phyloP scores from a whole-genome alignment of 2,329 filamentous ascomycete genomes.

The Plenodomus biglobosus region DNA sequence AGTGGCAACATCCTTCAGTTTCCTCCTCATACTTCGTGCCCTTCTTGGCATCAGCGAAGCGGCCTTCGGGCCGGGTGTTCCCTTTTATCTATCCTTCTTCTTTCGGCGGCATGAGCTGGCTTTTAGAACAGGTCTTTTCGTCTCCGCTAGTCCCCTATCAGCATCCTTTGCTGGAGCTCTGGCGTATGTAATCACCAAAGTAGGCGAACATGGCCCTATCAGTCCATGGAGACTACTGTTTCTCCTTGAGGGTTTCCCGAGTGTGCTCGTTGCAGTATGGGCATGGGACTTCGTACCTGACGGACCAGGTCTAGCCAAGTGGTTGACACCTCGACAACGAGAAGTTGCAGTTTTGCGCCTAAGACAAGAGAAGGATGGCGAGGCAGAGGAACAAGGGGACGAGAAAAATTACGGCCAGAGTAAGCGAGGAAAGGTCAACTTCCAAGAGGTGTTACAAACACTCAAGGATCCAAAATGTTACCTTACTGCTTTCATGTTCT shows the following conservation, averaged over 20 bases:
- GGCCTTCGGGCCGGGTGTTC: conserved; percentile 64
- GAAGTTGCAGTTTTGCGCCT: conserved; percentile 72
- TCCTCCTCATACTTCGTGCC: conserved; percentile 64
- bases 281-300: conserved; percentile 79
- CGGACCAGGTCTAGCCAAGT: conserved; percentile 57
- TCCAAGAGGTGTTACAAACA: conserved; percentile 60
- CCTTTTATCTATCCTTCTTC: conserved; percentile 66
- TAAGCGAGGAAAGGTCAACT: conserved; percentile 49
- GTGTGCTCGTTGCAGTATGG: conserved; percentile 70
- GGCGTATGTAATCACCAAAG: conserved; percentile 74
- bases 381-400: conserved; percentile 31
- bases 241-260: conserved; percentile 81
- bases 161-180: conserved; percentile 73
- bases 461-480: conserved; percentile 70
- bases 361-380: conserved; percentile 51
- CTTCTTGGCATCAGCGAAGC: conserved; percentile 61
- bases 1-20: conserved; percentile 49
- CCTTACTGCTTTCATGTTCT: conserved; percentile 79
- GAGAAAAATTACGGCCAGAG: conserved; percentile 19
- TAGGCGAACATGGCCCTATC: conserved; percentile 67
- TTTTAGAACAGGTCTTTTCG: conserved; percentile 80
- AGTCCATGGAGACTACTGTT: conserved; percentile 86
- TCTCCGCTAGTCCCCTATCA: conserved; percentile 69
- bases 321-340: conserved; percentile 49
- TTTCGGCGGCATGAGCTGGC: conserved; percentile 72